phyloP scores from a whole-genome alignment of 169 alveolate genomes.

The Theileria parva region DNA sequence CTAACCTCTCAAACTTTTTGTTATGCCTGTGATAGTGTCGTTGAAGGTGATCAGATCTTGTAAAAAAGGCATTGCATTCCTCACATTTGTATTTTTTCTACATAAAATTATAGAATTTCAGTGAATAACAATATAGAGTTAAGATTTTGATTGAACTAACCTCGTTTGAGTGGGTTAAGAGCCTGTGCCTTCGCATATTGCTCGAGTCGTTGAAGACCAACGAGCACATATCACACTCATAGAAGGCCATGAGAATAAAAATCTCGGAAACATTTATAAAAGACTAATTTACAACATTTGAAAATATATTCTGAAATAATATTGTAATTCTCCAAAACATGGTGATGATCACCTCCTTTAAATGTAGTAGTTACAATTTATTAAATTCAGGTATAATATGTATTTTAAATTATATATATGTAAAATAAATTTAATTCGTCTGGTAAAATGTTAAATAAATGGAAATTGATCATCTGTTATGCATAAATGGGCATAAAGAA shows the following conservation, averaged over 20 bases:
- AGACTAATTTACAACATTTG: not conserved
- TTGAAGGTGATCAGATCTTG: slow-evolving; percentile 73
- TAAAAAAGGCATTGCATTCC: slow-evolving; percentile 49
- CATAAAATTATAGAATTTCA: not conserved
- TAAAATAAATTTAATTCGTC: slow-evolving; percentile 1
- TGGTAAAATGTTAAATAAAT: slow-evolving; percentile 15
- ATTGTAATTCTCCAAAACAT: not conserved
- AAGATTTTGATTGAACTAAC: slow-evolving; percentile 17
- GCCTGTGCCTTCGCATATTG: slow-evolving; percentile 45
- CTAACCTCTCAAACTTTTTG: not conserved
- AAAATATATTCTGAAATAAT: not conserved
- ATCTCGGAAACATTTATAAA: not conserved
- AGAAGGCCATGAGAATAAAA: slow-evolving; percentile 1
- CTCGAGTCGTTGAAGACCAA: slow-evolving; percentile 24
- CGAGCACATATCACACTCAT: slow-evolving; percentile 30
- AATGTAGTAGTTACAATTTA: not conserved
- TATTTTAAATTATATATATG: not conserved
- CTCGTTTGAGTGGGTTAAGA: slow-evolving; percentile 17
- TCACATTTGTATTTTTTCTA: slow-evolving; percentile 61
- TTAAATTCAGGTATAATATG: not conserved
- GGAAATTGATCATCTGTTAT: slow-evolving; percentile 48
- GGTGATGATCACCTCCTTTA: not conserved
- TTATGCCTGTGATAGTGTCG: slow-evolving; percentile 66
- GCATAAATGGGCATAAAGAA: slow-evolving; percentile 93
- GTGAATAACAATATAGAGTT: not conserved